phyloP scores from a whole-genome alignment of 805 yeast species.

The Spathaspora arborariae region DNA sequence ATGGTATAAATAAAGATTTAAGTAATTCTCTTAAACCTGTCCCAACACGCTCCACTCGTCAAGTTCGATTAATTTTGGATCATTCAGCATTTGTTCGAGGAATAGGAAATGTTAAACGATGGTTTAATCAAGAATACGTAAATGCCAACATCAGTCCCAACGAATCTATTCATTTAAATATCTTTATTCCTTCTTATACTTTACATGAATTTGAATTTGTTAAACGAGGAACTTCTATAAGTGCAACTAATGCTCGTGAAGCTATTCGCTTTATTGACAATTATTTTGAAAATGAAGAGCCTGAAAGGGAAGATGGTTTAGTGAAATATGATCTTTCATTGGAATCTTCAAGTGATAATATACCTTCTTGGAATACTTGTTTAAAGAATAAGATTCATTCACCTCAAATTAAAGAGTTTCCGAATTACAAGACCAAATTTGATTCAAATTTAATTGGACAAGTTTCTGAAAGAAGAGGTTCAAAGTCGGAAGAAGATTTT shows the following conservation, averaged over 20 bases:
- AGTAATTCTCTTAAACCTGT: background rate
- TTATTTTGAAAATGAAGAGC: conserved; percentile 21
- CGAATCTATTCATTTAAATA: conserved; percentile 24
- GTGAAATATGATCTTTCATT: conserved; percentile 19
- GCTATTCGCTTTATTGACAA: conserved; percentile 59
- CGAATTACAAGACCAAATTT: conserved; percentile 37
- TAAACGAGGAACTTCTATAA: conserved; percentile 50
- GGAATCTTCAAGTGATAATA: conserved; percentile 41
- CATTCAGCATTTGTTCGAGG: conserved; percentile 69
- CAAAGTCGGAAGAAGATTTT: conserved; percentile 21
- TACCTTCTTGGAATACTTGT: conserved; percentile 51
- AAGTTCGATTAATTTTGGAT: conserved; percentile 48
- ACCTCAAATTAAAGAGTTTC: conserved; percentile 50
- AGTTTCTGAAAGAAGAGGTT: background rate
- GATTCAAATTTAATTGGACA: conserved; percentile 24
- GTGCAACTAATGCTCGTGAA: conserved; percentile 63
- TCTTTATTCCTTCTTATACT: conserved; percentile 55
- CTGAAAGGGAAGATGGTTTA: conserved; percentile 6
- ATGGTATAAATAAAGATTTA: conserved; percentile 2
- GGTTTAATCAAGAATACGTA: conserved; percentile 46
- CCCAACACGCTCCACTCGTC: conserved; percentile 11
- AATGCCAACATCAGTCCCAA: conserved; percentile 17
- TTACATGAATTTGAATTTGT: conserved; percentile 57
- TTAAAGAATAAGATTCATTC: conserved; percentile 40
- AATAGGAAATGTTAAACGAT: conserved; percentile 60